Percentiles rank a stretch among this genome's conserved stretches.
phyloP scores from a whole-genome alignment of 106 monocot genomes.

The Iris macrosiphon region DNA sequence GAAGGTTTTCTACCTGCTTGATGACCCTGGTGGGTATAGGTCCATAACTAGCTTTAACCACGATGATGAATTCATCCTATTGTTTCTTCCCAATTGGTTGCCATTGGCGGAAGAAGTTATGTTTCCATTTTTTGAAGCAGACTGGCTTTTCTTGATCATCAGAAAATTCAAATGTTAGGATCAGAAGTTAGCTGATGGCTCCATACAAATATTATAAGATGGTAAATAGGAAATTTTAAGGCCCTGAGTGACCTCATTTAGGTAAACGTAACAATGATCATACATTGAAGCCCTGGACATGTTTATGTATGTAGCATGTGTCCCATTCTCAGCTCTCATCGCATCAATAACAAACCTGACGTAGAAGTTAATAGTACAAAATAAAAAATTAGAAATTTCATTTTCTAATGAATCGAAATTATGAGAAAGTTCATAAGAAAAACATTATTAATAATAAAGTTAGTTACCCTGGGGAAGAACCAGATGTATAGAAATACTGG shows the following conservation, averaged over 20 bases:
- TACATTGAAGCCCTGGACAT: constrained; percentile 48
- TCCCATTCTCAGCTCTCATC: constrained; percentile 42
- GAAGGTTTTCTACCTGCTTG: constrained; percentile 48
- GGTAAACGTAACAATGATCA: constrained; percentile 7
- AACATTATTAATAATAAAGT: no score
- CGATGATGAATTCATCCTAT: constrained; percentile 28
- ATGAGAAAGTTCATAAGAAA: background rate
- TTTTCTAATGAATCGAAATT: background rate
- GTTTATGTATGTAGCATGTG: constrained; percentile 26
- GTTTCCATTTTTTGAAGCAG: constrained; percentile 58
- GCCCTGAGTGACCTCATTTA: background rate
- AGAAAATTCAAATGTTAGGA: constrained; percentile 26
- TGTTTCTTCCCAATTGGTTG: constrained; percentile 29
- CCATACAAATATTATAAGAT: background rate
- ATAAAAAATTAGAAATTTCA: background rate
- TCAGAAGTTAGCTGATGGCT: background rate
- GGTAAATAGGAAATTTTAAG: background rate
- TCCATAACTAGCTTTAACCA: constrained; percentile 77
- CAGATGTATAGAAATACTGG: constrained; percentile 73
- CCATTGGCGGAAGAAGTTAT: constrained; percentile 25
- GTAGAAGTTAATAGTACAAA: background rate
- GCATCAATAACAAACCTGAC: constrained; percentile 76
- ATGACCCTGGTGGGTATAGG: constrained; percentile 72
- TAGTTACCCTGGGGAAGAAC: constrained; percentile 83
- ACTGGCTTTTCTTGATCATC: constrained; percentile 92